Conservation (phyloP, 2,329 filamentous ascomycete species). For the Gaeumannomyces tritici region DNA sequence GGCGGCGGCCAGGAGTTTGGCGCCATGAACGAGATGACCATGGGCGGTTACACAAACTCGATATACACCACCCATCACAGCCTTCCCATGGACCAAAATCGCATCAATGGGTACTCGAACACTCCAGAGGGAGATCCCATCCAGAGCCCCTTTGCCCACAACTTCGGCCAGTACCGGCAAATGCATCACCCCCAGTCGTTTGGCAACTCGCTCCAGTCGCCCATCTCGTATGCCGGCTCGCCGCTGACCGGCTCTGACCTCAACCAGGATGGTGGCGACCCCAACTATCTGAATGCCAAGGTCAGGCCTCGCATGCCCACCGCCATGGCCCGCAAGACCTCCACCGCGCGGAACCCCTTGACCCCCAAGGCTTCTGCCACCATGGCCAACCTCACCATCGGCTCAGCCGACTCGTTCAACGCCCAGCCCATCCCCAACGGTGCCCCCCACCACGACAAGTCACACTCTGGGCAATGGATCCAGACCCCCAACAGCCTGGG, state of each 20-base stretch:
- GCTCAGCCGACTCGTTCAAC: constrained; percentile 59
- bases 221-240: constrained; percentile 39
- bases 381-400: constrained; percentile 62
- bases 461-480: constrained; percentile 81
- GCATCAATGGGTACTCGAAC: constrained; percentile 76
- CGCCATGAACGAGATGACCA: constrained; percentile 43
- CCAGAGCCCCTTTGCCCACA: constrained; percentile 77
- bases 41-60: constrained; percentile 42
- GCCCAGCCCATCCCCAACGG: constrained; percentile 69
- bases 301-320: constrained; percentile 47
- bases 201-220: constrained; percentile 43
- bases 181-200: constrained; percentile 52
- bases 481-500: constrained; percentile 75
- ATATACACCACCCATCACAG: constrained; percentile 47
- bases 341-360: constrained; percentile 68
- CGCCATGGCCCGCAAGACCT: constrained; percentile 62
- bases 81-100: constrained; percentile 55
- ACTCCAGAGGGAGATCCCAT: constrained; percentile 89
- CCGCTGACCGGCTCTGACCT: constrained; percentile 39
- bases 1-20: constrained; percentile 47
- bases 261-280: constrained; percentile 38
- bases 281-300: constrained; percentile 48
- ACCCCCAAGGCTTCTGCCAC: constrained; percentile 71
- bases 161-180: constrained; percentile 67
- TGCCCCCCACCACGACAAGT: constrained; percentile 64